phyloP scores from a whole-genome alignment of 2,329 filamentous ascomycete species.

The Penicillium rolfsii region DNA sequence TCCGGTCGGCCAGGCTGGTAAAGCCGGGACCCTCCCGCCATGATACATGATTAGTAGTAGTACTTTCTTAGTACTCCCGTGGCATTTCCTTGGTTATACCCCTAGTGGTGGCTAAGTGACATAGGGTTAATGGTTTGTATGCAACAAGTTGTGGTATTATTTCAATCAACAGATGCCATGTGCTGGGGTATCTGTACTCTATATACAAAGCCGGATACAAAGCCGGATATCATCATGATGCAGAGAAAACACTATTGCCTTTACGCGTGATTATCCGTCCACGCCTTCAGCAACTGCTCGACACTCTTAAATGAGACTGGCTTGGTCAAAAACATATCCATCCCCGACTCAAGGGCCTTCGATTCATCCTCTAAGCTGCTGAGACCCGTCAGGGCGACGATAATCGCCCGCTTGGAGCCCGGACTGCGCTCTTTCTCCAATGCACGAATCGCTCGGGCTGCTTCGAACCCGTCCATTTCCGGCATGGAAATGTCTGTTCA shows the following conservation, averaged over 20 bases:
- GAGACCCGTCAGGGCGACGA: constrained; percentile 51
- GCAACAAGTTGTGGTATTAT: neutral
- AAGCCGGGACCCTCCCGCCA: neutral
- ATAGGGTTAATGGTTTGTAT: neutral
- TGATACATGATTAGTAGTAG: no score
- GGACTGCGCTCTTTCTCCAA: constrained; percentile 22
- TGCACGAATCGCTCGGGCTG: constrained; percentile 48
- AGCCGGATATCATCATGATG: neutral
- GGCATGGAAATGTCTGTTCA: constrained; percentile 52
- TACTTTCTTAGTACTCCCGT: no score
- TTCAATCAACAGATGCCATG: neutral
- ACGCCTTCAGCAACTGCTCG: constrained; percentile 40
- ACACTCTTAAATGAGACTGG: constrained; percentile 50
- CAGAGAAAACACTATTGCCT: neutral
- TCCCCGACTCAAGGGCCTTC: constrained; percentile 45
- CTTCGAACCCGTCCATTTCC: constrained; percentile 52
- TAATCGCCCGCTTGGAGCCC: constrained; percentile 34
- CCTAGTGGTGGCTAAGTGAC: no score
- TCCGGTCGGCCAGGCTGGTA: neutral
- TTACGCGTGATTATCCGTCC: constrained; percentile 14
- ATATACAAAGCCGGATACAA: neutral
- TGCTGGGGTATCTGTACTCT: neutral
- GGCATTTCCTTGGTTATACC: no score
- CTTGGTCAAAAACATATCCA: constrained; percentile 52
- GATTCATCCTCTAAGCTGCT: constrained; percentile 44